Conservation (phyloP, 768 basidiomycete species). For the Cystofilobasidium macerans region DNA sequence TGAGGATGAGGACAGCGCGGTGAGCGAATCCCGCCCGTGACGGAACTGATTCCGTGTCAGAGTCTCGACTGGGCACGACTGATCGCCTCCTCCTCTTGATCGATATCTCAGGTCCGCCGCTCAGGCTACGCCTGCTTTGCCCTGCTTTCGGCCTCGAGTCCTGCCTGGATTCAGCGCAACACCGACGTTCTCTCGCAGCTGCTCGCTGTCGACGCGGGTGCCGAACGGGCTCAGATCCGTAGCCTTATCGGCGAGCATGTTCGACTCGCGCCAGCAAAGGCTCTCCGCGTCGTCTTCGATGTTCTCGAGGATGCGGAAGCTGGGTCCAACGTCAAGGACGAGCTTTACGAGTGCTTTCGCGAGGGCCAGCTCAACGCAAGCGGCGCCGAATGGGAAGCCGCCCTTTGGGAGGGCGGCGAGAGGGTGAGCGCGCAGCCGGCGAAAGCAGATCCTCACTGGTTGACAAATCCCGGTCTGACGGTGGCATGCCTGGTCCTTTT, state of each 20-base stretch:
- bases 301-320: not conserved
- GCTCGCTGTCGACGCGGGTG: not conserved
- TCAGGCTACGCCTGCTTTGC: slow-evolving; percentile 21
- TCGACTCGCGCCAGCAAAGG: not conserved
- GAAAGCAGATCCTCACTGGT: not conserved
- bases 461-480: too few relatives aligned
- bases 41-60: too few relatives aligned
- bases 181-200: slow-evolving; percentile 25
- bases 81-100: not conserved
- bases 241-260: not conserved
- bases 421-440: not conserved
- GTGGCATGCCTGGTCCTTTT: too few relatives aligned
- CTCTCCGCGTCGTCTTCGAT: not conserved
- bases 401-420: not conserved
- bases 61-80: too few relatives aligned
- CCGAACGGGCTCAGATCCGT: not conserved
- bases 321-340: not conserved
- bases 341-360: not conserved
- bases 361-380: not conserved
- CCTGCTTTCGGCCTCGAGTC: slow-evolving; percentile 1
- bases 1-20: slow-evolving; percentile 16
- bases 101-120: slow-evolving; percentile 11
- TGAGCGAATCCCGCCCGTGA: too few relatives aligned
- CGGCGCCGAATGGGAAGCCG: not conserved
- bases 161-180: slow-evolving; percentile 23